Evolutionary conservation across 2,329 filamentous ascomycete species (phyloP), one percentile per base, ranked within the genome.

Genomic region (Beauveria bassiana): DNA sequence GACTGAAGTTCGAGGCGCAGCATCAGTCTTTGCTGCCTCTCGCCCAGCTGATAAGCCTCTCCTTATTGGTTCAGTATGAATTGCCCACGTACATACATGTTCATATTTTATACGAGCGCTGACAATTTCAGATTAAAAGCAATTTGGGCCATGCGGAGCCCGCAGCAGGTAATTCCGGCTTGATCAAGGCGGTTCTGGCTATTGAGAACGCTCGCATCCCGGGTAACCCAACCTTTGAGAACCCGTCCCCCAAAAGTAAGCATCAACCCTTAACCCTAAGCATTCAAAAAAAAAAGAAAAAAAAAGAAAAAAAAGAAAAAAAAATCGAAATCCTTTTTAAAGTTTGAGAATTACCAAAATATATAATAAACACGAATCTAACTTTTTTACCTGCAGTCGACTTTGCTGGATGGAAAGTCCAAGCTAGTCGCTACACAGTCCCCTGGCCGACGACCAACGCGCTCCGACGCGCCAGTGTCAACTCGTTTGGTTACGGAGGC

Each of bases 401-500:
- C 43, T 76, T 78, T 46, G 54, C 66, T 14, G n/a, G 49, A 60
- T 6, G 53, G 61, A 49, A 59, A 49, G 28, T 62, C 56, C 24
- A 73, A 70, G 68, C 73, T 8, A 69, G 74, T 0, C 65, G 64
- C 1, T 61, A 70, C 16, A 66, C 73, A 43, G 74, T 68, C 1
- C 59, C 68, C 3, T 77, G 75, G 73, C 74, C 74, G 0, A 51
- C 74, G 0, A 51, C 65, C 2, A 43, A 14, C 18, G 24, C 45
- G 10, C 50, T 59, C 1, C 59, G 65, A 51, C 62, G 66, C 9
- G 66, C 67, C 24, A 72, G 72, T 59, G 69, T 78, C 54, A 77
- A 77, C 63, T 75, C 72, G 6, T 79, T 78, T 62, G 77, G 77
- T 1, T 78, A 74, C 42, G 77, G 77, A 10, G 77, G 77, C 12